These are phyloP conservation scores for Eucalyptus fibrosa DNA, from an alignment of 345 rosid genomes.

Conservation along the genomic window DNA sequence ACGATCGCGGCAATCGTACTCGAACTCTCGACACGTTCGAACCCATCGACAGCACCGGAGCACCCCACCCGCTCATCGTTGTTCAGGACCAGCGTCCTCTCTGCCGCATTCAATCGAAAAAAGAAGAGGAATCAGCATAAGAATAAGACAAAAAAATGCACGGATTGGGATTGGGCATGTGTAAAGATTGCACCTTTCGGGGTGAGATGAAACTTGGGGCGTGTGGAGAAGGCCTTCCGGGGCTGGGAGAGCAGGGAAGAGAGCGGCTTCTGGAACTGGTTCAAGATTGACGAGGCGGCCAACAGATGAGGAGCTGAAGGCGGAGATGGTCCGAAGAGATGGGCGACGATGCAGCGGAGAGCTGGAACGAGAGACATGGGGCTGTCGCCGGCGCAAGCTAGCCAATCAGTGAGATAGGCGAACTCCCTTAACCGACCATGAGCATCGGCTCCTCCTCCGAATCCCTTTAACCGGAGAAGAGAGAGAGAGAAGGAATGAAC, in stretches of 20 bases:
- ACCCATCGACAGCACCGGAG: neutral
- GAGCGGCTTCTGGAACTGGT: slow-evolving; percentile 4
- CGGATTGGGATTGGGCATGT: neutral
- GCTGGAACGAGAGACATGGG: slow-evolving; percentile 19
- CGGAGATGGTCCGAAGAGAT: slow-evolving; percentile 7
- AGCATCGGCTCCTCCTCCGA: neutral
- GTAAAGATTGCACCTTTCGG: slow-evolving; percentile 17
- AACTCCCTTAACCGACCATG: neutral
- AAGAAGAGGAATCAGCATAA: neutral
- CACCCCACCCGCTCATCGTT: slow-evolving; percentile 49
- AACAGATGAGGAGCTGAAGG: neutral
- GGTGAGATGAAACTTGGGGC: slow-evolving; percentile 22
- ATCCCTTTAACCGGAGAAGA: neutral
- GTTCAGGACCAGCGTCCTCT: slow-evolving; percentile 18
- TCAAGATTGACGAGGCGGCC: neutral
- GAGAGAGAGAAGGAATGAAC: neutral
- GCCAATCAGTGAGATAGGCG: neutral
- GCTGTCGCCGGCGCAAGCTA: neutral
- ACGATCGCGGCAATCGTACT: slow-evolving; percentile 73
- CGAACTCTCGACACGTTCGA: slow-evolving; percentile 4
- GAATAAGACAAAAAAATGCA: neutral
- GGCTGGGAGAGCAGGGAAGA: slow-evolving; percentile 8
- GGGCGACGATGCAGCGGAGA: slow-evolving; percentile 13
- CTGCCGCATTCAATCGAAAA: slow-evolving; percentile 4
- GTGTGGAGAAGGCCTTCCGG: slow-evolving; percentile 6